Base-by-base conservation (phyloP, 495 filamentous ascomycete species). In the Chaetomium fimeti region DNA sequence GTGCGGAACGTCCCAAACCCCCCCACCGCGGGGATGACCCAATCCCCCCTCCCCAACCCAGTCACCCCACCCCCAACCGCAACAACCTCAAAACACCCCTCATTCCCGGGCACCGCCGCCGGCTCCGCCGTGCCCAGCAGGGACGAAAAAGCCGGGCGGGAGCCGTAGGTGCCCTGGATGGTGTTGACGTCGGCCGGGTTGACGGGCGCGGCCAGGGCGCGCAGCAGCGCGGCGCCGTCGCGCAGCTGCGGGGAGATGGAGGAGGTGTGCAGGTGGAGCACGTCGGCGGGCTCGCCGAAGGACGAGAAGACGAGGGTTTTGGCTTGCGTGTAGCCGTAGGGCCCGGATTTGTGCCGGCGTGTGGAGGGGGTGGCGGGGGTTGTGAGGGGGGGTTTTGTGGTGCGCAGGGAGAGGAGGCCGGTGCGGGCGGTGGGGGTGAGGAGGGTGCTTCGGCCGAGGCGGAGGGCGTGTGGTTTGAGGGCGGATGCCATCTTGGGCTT, bases 111-210 rank as follows among this genome's bases (percentile, higher is more conserved):
- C 15, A 81, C 66, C 5, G 68, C 76, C 52, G 86, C 81, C 6
- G 93, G 92, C 7, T 81, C 72, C 48, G 83, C 43, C 0, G 92
- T 97, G 48, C 91, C 89, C 47, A 98, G 86, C 2, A 82, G 70
- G 7, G 82, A 84, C 32, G 85, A 84, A 76, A 97, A 91, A 40
- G 81, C 71, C 0, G 95, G 93, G 69, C 89, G 89, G 61, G 85
- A 84, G 65, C 92, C 92, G 81, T 99, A 99, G n/a, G 93, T 89
- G 56, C 95, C 94, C 79, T 98, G 93, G 74, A 98, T 79, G 48
- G 80, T 83, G 81, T 98, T 98, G 66, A 99, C 89, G 81, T 99
- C 94, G 63, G 94, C 92, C 27, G 94, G 94, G 83, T 99, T 99
- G 71, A 98, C 88, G 54, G 94, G 92, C 1, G 91, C 86, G 53